A percentile compares a stretch with the other conserved stretches of the same genome.
Evolutionary conservation across 2,329 filamentous ascomycete genomes (phyloP).

Genomic region (Penicillium decumbens): DNA sequence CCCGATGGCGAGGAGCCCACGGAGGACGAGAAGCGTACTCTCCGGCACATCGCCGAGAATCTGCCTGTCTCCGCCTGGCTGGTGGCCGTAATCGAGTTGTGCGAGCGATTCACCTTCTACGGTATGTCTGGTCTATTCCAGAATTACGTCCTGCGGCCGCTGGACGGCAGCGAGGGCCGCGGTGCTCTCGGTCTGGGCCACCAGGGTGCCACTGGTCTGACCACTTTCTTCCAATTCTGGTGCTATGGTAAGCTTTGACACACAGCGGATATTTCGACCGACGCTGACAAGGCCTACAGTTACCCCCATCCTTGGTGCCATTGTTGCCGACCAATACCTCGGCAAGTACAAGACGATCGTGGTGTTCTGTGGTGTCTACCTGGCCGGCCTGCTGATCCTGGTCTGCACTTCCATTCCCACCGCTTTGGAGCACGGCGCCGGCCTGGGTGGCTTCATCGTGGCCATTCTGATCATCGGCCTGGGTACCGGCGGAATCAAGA

Average conservation of each 20-base stretch:
- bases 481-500: conserved; percentile 66
- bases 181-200: conserved; percentile 44
- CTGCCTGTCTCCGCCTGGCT: conserved; percentile 54
- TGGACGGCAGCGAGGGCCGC: conserved; percentile 37
- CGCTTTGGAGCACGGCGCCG: conserved; percentile 48
- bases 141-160: conserved; percentile 50
- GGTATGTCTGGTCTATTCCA: conserved; percentile 53
- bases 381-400: conserved; percentile 53
- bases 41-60: conserved; percentile 53
- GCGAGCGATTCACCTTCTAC: conserved; percentile 58
- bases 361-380: conserved; percentile 55
- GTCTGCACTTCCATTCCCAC: conserved; percentile 52
- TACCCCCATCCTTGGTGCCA: conserved; percentile 56
- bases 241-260: conserved; percentile 41
- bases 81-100: conserved; percentile 54
- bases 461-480: conserved; percentile 60
- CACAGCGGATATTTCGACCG: background rate
- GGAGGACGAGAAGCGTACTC: conserved; percentile 47
- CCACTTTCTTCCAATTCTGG: conserved; percentile 54
- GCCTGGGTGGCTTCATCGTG: conserved; percentile 53
- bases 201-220: conserved; percentile 47
- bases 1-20: conserved; percentile 52
- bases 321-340: conserved; percentile 57
- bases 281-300: conserved; percentile 26
- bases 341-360: conserved; percentile 59